Evolutionary conservation across 179 eudicot genomes (phyloP), one percentile per base, ranked within the genome.

Genomic region (Carnegiea gigantea): DNA sequence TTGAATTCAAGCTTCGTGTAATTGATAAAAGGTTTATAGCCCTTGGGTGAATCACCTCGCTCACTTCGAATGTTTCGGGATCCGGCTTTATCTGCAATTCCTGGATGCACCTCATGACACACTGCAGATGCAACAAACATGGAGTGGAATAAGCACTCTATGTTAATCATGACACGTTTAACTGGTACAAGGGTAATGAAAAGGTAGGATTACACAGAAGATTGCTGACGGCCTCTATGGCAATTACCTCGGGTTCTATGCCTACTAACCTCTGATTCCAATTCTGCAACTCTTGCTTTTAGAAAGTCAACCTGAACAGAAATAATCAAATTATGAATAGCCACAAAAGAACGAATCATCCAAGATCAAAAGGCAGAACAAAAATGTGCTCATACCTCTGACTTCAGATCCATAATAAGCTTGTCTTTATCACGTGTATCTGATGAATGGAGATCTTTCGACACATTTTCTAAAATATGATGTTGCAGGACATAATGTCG

Each of bases 1-100:
- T 94, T 88, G 84, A 96, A 94, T 79, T 89, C 91, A 85, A 96
- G 87, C 87, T 94, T 96, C 10, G 95, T 92, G 80, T 94, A 96
- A 77, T 89, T 92, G 84, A 96, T 90, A 51, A 81, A 88, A 78
- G 95, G 98, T 74, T 91, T 93, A 81, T 89, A 88, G 76, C 85
- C 81, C 86, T 86, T 88, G 18, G 73, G 70, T 21, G 78, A 30
- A 67, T 88, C 92, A 77, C 83, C 83, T 87, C 79, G 76, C 78
- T 70, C 85, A 72, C 84, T 64, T 81, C 84, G 79, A 87, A 30
- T 80, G 48, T 76, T 86, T 79, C 76, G 84, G 64, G 93, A 67
- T 85, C 84, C 79, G 78, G 84, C 83, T 85, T 90, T 83, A 73
- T 80, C 83, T 44, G 85, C 59, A 77, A 28, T 73, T 68, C 81